Base-by-base conservation (phyloP, 345 rosid species). In the Lumnitzera littorea region DNA sequence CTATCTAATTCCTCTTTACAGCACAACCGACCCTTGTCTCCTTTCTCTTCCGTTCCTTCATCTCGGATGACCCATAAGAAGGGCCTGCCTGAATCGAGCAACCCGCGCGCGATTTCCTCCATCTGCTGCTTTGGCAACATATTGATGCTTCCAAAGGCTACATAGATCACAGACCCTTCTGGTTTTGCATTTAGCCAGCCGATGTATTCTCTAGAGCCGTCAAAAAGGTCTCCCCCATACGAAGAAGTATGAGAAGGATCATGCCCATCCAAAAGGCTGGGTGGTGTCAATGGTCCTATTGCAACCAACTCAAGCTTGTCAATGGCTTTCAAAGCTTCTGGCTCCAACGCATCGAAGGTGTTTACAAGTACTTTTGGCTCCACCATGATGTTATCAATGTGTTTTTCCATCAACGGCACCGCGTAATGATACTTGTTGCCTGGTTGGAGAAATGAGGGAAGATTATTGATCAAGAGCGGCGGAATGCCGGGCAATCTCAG, bases 21-120 rank as follows among this genome's bases (percentile, higher is more conserved):
- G 82, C 24, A 62, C 66, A 15, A 50, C 74, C 53, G 23, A 65
- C 59, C 54, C 6, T 72, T 63, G 43, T 63, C 71, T 13, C 54
- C 67, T 8, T 11, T 67, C 16, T 71, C 76, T 51, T 67, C 68
- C 9, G 12, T 48, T 14, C 48, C 3, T 5, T 46, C 9, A 36
- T 36, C 58, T 41, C 80, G 78, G 17, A 78, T 53, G 13, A 79
- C 80, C 89, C 87, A 86, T 67, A 86, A 31, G 71, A 86, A 81
- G 1, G 85, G 77, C 15, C 69, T 65, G 14, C 61, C 64, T 3
- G 55, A 58, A 4, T 48, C 56, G 0, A 81, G 24, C 53, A 86
- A 50, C 11, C 73, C 85, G 1, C 67, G 62, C 0, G 74, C 77
- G 0, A 78, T 62, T 67, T 81, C 87, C 53, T 67, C 77, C 31